Evolutionary conservation across 306 rosid species (phyloP).

Genomic region (Leucaena leucocephala): DNA sequence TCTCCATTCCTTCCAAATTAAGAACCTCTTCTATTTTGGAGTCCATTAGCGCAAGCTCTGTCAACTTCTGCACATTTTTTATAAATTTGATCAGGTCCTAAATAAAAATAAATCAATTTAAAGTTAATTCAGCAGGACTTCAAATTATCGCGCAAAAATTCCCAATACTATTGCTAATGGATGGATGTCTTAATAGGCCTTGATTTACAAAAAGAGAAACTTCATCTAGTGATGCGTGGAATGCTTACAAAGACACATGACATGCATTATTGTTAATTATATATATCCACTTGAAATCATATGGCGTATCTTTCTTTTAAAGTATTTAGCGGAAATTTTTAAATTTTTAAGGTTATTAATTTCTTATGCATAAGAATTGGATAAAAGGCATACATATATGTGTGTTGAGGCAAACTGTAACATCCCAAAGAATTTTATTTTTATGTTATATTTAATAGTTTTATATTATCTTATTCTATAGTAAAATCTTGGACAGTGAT

Average conservation of each 20-base stretch:
- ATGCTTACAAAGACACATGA: not conserved
- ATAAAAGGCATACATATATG: no score
- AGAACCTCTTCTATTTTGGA: not conserved
- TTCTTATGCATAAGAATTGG: no score
- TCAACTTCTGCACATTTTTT: not conserved
- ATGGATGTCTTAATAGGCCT: no score
- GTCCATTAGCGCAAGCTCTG: rapidly evolving
- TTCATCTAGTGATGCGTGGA: not conserved
- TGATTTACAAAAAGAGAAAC: not conserved
- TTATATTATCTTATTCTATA: no score
- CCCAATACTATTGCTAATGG: not conserved
- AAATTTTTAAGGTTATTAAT: no score
- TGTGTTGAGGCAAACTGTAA: no score
- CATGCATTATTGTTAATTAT: not conserved
- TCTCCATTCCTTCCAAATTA: not conserved
- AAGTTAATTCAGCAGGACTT: not conserved
- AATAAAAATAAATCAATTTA: not conserved
- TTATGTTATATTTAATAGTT: no score
- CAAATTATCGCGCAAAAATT: not conserved
- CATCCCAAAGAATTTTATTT: no score
- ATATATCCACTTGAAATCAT: not conserved
- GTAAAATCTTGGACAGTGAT: no score
- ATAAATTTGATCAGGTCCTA: not conserved
- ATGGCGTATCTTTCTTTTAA: no score
- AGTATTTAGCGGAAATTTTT: no score